Base-by-base conservation (phyloP, 768 basidiomycete genomes). In the Suillus subalutaceus region DNA sequence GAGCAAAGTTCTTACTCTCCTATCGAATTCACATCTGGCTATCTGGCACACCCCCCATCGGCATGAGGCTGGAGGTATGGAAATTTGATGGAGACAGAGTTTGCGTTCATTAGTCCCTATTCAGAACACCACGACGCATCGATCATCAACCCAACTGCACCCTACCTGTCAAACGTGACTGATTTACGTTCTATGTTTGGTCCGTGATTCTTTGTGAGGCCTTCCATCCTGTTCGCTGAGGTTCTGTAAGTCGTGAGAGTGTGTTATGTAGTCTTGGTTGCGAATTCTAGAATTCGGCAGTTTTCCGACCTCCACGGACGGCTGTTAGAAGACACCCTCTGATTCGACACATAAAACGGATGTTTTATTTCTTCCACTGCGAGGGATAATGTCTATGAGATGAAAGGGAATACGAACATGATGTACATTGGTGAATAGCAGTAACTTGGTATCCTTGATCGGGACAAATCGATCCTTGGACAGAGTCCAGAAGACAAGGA, bases 381-480 rank as follows among this genome's bases (percentile, higher is more conserved):
- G 26, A 60, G 58, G 40, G 58, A 40, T 35, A 35, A 2, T 60
- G 40, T 60, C 58, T 41, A 20, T 30, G 26, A 3, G 40, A 26
- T 16, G 37, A 30, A 41, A 59, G 58, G 38, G 16, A 26, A 40
- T 18, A 38, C 23, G 16, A 41, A 41, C 40, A 43, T 60, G 58
- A 59, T 15, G 37, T 59, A 41, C 26, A 23, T 13, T 43, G 18
- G 6, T 41, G 40, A 41, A 40, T 15, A 40, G 18, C 18, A 60
- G 58, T 43, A 18, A 60, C 40, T 30, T 43, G 58, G 10, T 60
- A 60, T 60, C 58, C 40, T 60, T 18, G 18, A 43, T 60, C 40
- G 5, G 18, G 40, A 60, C 26, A 41, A 30, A 6, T 30, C 18
- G 55, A n/a, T n/a, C 55, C 55, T 32, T 37, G 9, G 30, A 18